Base-by-base conservation (phyloP, 2,329 filamentous ascomycete species). In the Apiospora kogelbergensis region DNA sequence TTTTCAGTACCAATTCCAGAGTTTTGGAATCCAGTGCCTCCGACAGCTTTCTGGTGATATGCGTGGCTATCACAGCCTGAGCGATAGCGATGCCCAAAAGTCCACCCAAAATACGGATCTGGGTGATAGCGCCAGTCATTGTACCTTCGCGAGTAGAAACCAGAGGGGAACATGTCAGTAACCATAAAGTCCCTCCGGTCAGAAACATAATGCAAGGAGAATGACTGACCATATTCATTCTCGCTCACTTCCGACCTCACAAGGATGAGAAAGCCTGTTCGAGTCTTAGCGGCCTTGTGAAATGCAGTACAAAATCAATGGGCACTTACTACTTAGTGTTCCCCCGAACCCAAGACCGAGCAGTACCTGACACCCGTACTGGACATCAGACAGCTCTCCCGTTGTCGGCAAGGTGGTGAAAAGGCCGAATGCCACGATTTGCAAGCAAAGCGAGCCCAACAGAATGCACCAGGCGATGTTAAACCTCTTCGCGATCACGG, bases 401-500 rank as follows among this genome's bases (percentile, higher is more conserved):
- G 46, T 30, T 15, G 24, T 53, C 46, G 46, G 46, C 24, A 53
- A 15, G 22, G 46, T 53, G 6, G 24, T 20, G 13, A 53, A 26
- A 22, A 53, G 46, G 3, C 46, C 24, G 6, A 53, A 24, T 1
- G 11, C 46, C 1, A 53, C 13, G 2, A 30, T 53, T 11, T 53
- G 46, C 46, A 53, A 30, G 46, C 13, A 30, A 9, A 20, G 3
- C 24, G 46, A 30, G 13, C 13, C 26, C 13, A 13, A 26, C 15
- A 53, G 30, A 15, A 30, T 20, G 46, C 30, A 30, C 46, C 46
- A 53, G 46, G 13, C 30, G 46, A 53, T 3, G 24, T 53, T 53
- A 13, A 6, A 17, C 0, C 6, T 5, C 24, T 5, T 17, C 6
- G 13, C 24, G 5, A 30, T 17, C 1, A 17, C 0, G 5, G 13